A percentile compares a stretch with the other conserved stretches of the same genome.
Conservation (phyloP, 345 rosid species). For the Brassica incana region DNA sequence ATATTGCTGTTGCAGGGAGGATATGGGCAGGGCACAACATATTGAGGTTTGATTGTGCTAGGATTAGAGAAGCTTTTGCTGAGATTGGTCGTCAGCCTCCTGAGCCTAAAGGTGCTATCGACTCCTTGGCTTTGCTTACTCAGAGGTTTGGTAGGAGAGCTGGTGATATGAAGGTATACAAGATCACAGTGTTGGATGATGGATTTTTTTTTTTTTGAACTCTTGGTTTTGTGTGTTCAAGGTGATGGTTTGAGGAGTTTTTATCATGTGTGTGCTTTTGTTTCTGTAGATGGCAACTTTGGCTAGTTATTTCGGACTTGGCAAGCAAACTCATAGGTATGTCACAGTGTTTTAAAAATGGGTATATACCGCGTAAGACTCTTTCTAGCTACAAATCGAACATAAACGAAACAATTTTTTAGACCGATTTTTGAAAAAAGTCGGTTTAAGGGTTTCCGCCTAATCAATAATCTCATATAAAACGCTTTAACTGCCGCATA, state of each 20-base stretch:
- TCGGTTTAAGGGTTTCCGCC: not conserved
- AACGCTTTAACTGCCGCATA: too few relatives aligned
- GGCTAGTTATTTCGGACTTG: constrained; percentile 82
- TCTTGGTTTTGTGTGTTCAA: not conserved
- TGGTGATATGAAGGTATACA: constrained; percentile 78
- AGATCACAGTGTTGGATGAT: not conserved
- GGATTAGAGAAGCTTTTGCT: constrained; percentile 79
- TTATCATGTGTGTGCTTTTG: not conserved
- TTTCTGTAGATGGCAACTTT: constrained; percentile 77
- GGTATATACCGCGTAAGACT: not conserved
- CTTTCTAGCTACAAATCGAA: too few relatives aligned
- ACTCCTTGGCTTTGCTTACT: constrained; percentile 73
- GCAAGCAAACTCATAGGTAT: constrained; percentile 83
- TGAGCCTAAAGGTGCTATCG: constrained; percentile 73
- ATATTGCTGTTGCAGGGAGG: constrained; percentile 52
- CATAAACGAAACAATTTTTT: too few relatives aligned
- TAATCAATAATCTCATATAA: not conserved
- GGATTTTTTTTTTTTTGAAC: not conserved
- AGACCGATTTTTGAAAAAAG: too few relatives aligned
- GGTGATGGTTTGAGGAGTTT: not conserved
- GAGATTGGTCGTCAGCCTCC: constrained; percentile 69
- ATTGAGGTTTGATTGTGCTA: constrained; percentile 73
- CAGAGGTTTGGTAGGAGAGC: constrained; percentile 86
- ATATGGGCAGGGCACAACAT: constrained; percentile 98
- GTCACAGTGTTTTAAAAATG: not conserved